These are phyloP conservation scores for Epichloe bromicola DNA, from an alignment of 2,329 filamentous ascomycete genomes.

Conservation along the genomic window DNA sequence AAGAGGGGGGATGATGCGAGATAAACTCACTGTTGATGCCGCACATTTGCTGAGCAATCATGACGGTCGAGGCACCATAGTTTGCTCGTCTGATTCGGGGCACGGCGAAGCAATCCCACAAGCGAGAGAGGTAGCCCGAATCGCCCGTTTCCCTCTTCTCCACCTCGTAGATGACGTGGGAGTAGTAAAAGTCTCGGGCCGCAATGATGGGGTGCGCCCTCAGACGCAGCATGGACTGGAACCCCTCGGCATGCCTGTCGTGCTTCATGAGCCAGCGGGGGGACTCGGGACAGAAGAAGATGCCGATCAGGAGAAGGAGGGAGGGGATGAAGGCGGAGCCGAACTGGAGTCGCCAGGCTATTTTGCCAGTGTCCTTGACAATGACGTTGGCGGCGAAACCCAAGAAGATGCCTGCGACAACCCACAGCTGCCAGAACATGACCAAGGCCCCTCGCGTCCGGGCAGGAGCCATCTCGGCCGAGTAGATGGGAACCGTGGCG, in stretches of 20 bases:
- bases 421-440: constrained; percentile 55
- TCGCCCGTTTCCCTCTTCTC: constrained; percentile 17
- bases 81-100: constrained; percentile 58
- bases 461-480: constrained; percentile 57
- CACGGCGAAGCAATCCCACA: constrained; percentile 48
- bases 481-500: constrained; percentile 55
- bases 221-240: constrained; percentile 33
- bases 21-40: constrained; percentile 13
- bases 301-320: constrained; percentile 37
- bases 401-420: constrained; percentile 25
- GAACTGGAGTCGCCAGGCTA: constrained; percentile 46
- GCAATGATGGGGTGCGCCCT: constrained; percentile 40
- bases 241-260: constrained; percentile 41
- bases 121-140: constrained; percentile 17
- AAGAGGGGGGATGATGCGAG: neutral
- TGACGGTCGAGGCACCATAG: constrained; percentile 63
- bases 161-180: constrained; percentile 24
- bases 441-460: constrained; percentile 58
- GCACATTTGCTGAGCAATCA: constrained; percentile 61
- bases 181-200: constrained; percentile 42
- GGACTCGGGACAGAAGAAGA: constrained; percentile 50
- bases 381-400: constrained; percentile 40
- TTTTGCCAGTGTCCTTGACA: constrained; percentile 35
- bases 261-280: constrained; percentile 55
- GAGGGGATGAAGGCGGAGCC: constrained; percentile 41